Evolutionary conservation across 345 rosid species (phyloP), one percentile per base, ranked within the genome.

Genomic region (Eutrema yunnanense): DNA sequence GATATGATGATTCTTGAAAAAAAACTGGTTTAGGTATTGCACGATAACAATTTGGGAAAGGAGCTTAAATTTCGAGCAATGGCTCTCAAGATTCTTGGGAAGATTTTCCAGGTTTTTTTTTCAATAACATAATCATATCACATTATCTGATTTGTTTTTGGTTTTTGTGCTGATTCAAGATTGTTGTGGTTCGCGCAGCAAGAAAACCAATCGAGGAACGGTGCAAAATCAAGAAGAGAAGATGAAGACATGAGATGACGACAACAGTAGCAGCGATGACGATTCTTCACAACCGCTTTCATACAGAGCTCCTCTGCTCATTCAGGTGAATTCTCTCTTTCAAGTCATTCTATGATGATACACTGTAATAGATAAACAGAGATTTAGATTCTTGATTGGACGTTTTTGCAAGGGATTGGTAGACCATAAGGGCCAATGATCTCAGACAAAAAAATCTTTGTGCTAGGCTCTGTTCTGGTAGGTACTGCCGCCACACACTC

Each of bases 51-150:
- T 76, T 73, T 83, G 10, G 82, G 78, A 77, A 94, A 82, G 48
- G 97, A 91, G 40, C 87, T 91, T 9, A 88, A 81, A 81, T 86
- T 88, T 51, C 82, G 96, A 5, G 90, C 95, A 13, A 36, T 74
- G 44, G 97, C 93, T 62, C 80, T 94, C 30, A 89, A 89, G 79
- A 67, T 76, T 78, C 86, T 94, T 29, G 97, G 98, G 9, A 94
- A 88, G 78, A 72, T 79, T 50, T 94, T 94, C 46, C 96, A 90
- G 98, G 98, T 89, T 73, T 19, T 1, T 19, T 57, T 72, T 43
- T 29, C 0, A 50, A 14, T 9, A 14, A 59, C 44, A 47, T 52
- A 53, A 19, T 19, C 62, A 36, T 58, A 38, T 37, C 75, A 62
- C 11, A 38, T 14, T 6, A 3, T 22, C 4, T 49, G 38, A 65